These are phyloP conservation scores for Plantago major DNA, from an alignment of 257 asterid genomes.

Conservation along the genomic window DNA sequence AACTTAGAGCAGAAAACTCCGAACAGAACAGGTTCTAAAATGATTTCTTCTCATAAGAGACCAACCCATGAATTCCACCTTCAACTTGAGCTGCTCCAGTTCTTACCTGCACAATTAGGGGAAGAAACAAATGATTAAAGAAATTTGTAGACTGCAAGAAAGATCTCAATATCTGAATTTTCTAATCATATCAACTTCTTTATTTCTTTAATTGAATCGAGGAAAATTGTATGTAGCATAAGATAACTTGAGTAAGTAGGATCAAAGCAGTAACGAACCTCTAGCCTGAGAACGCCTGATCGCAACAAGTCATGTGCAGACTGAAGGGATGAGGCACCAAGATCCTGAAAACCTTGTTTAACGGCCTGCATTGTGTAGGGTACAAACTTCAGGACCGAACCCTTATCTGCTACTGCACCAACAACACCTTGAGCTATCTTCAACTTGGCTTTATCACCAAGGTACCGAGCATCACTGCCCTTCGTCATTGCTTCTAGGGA, in stretches of 20 bases:
- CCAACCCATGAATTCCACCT: slow-evolving; percentile 50
- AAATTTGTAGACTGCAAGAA: too few species aligned
- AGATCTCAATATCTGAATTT: too few species aligned
- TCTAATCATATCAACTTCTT: neutral
- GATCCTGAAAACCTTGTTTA: slow-evolving; percentile 77
- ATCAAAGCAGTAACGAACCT: slow-evolving; percentile 36
- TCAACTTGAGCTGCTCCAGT: slow-evolving; percentile 57
- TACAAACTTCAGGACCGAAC: slow-evolving; percentile 67
- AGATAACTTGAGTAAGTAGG: neutral
- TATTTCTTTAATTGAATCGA: neutral
- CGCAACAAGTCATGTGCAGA: slow-evolving; percentile 78
- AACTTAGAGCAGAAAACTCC: neutral
- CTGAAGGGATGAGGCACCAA: slow-evolving; percentile 81
- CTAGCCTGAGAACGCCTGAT: slow-evolving; percentile 65
- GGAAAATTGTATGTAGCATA: neutral
- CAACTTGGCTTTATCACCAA: slow-evolving; percentile 81
- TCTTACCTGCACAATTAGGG: slow-evolving; percentile 28
- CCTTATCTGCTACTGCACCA: slow-evolving; percentile 87
- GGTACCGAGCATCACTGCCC: slow-evolving; percentile 89
- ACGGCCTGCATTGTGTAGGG: slow-evolving; percentile 79
- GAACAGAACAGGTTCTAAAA: slow-evolving; percentile 15
- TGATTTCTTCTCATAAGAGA: slow-evolving; percentile 44
- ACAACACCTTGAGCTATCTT: slow-evolving; percentile 96
- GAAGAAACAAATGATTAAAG: neutral
- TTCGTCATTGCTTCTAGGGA: slow-evolving; percentile 90